Percentiles rank a stretch among this genome's conserved stretches.
These are phyloP conservation scores for Ophiocordyceps camponoti-floridani DNA, from an alignment of 2,329 filamentous ascomycete species.

Conservation along the genomic window DNA sequence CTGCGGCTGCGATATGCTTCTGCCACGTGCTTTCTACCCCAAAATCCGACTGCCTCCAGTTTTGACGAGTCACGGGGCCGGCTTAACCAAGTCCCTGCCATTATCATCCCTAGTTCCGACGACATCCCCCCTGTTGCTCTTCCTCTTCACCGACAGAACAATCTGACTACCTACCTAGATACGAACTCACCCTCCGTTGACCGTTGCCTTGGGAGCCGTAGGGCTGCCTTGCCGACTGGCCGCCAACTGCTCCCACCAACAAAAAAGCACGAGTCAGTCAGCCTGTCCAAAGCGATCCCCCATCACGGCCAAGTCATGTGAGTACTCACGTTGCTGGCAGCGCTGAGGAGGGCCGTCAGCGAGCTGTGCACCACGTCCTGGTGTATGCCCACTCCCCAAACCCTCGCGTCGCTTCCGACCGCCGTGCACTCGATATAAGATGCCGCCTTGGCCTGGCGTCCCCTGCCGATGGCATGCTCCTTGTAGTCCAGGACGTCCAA, in stretches of 20 bases:
- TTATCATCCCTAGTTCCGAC: too few relatives aligned
- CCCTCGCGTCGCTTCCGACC: conserved; percentile 45
- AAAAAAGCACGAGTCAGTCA: background rate
- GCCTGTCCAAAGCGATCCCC: background rate
- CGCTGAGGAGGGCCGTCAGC: conserved; percentile 69
- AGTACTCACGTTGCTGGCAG: conserved; percentile 63
- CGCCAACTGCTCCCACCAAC: conserved; percentile 30
- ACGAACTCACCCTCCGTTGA: background rate
- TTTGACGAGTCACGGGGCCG: background rate
- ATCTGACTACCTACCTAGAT: background rate
- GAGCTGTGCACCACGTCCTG: conserved; percentile 61
- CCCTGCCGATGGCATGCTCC: conserved; percentile 78
- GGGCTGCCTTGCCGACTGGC: conserved; percentile 52
- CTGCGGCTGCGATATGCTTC: background rate
- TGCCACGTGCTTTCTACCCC: conserved; percentile 1
- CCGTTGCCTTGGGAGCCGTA: background rate
- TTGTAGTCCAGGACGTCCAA: conserved; percentile 90
- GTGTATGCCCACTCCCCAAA: conserved; percentile 58
- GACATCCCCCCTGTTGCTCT: too few relatives aligned
- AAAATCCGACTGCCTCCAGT: conserved; percentile 2
- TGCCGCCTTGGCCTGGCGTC: conserved; percentile 75
- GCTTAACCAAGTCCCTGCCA: background rate
- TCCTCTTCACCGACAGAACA: too few relatives aligned
- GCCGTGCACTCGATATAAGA: conserved; percentile 84
- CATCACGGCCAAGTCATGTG: background rate